Percentiles rank a stretch among this genome's conserved stretches.
These are phyloP conservation scores for Fusarium sp. DNA, from an alignment of 2,329 filamentous ascomycete genomes.

Conservation along the genomic window DNA sequence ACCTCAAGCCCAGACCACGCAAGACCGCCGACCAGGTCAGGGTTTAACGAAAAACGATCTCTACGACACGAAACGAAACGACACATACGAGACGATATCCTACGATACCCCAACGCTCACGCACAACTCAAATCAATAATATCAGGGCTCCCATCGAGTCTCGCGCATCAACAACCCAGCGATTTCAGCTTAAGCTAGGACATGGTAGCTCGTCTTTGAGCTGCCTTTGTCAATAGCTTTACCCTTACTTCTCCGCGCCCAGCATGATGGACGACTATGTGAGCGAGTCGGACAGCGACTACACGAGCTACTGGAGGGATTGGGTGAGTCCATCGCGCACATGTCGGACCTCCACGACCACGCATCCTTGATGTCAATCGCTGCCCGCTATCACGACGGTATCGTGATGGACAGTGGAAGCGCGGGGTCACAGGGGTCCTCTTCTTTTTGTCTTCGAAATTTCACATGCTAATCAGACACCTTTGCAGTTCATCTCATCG, in stretches of 20 bases:
- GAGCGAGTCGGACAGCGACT: slow-evolving; percentile 98
- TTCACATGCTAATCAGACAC: slow-evolving; percentile 28
- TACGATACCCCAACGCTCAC: slow-evolving; percentile 1
- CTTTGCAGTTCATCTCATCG: slow-evolving; percentile 89
- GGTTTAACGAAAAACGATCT: slow-evolving; percentile 26
- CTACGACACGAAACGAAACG: slow-evolving; percentile 20
- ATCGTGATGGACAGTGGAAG: background rate
- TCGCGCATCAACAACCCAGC: slow-evolving; percentile 23
- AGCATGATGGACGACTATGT: slow-evolving; percentile 92
- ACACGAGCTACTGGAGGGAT: slow-evolving; percentile 99
- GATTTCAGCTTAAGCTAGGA: slow-evolving; percentile 31
- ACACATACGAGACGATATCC: slow-evolving; percentile 6
- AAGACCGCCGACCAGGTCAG: slow-evolving; percentile 12
- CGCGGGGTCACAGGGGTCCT: slow-evolving; percentile 25
- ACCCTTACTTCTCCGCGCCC: slow-evolving; percentile 19
- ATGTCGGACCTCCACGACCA: background rate
- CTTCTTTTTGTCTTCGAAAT: slow-evolving; percentile 1
- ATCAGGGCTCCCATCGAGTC: background rate
- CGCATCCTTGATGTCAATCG: slow-evolving; percentile 7
- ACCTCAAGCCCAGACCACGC: slow-evolving; percentile 15
- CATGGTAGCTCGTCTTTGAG: slow-evolving; percentile 48
- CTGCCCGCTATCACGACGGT: background rate
- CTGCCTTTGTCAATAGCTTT: slow-evolving; percentile 30
- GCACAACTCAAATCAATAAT: slow-evolving; percentile 6
- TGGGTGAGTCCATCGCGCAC: slow-evolving; percentile 76